Evolutionary conservation across 106 monocot genomes (phyloP), one percentile per base, ranked within the genome.

Genomic region (Agapanthus africanus): DNA sequence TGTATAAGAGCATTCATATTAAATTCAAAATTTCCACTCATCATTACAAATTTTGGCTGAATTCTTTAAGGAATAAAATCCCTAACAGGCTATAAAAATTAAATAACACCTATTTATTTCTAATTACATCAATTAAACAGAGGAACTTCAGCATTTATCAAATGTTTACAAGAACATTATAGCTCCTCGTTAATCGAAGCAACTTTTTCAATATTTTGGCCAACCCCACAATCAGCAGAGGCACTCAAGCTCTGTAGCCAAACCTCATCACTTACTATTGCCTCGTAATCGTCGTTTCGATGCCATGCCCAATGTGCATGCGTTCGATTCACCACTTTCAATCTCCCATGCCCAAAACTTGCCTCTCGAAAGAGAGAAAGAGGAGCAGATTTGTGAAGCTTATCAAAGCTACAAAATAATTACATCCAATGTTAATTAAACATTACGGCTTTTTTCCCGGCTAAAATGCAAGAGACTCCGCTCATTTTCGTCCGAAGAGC

Each of bases 261-360:
- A 15, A 91, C 40, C 63, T 83, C 75, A 25, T 91, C 94, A 7
- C 65, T 26, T 1, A 81, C 50, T 0, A 41, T 71, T 14, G 85
- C 66, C 18, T 70, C 51, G 1, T 68, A 70, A 51, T 91, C 87
- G 22, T 90, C 79, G 74, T 95, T 95, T 11, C 91, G 85, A 70
- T 95, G 85, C 94, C 94, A 95, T 9, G 88, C 71, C 94, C 94
- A 95, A n/a, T 57, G 79, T 28, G 94, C 94, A 47, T 71, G 83
- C 9, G 78, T 88, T 39, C 21, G 40, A 39, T 95, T 83, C 69
- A 85, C 8, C 66, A 91, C 75, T 38, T 54, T 79, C 65, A 95
- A 47, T 68, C 85, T 61, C 30, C 91, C 94, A 63, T 95, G 94
- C 46, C 94, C 94, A 37, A 95, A 95, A 69, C 94, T 95, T 25